Conservation (phyloP, 2,329 filamentous ascomycete species). For the Chaetomium strumarium region DNA sequence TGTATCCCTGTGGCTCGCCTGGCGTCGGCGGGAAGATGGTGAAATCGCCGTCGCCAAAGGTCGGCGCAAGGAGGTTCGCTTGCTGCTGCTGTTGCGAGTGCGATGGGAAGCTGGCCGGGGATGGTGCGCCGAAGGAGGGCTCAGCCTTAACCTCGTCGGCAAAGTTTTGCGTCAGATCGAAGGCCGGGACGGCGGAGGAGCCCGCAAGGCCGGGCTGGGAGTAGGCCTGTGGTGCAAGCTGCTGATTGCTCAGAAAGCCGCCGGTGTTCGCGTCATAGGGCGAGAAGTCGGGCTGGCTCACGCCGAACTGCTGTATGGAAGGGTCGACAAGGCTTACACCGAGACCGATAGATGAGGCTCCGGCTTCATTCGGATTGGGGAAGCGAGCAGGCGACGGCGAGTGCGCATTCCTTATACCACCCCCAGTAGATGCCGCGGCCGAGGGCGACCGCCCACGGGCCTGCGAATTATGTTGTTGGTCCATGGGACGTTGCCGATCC, state of each 20-base stretch:
- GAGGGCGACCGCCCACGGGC: conserved; percentile 57
- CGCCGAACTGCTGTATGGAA: conserved; percentile 38
- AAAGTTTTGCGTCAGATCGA: conserved; percentile 40
- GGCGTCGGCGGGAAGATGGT: conserved; percentile 56
- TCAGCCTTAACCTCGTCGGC: conserved; percentile 38
- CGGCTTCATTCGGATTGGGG: conserved; percentile 44
- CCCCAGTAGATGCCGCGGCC: conserved; percentile 34
- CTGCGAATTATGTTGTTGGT: conserved; percentile 41
- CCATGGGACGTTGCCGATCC: conserved; percentile 36
- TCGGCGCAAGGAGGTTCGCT: conserved; percentile 40
- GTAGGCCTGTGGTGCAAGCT: conserved; percentile 38
- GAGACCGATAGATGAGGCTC: conserved; percentile 41
- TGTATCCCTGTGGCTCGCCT: conserved; percentile 52
- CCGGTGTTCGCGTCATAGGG: conserved; percentile 40
- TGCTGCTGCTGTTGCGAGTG: conserved; percentile 26
- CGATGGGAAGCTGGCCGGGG: conserved; percentile 38
- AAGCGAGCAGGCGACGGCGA: conserved; percentile 55
- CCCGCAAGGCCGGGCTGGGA: conserved; percentile 34
- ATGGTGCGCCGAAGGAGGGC: conserved; percentile 37
- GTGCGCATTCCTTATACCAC: conserved; percentile 59
- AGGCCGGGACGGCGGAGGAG: conserved; percentile 33
- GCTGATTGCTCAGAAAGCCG: conserved; percentile 47
- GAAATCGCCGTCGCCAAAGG: conserved; percentile 53
- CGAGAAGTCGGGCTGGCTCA: conserved; percentile 40
- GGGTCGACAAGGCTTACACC: conserved; percentile 52